These are phyloP conservation scores for Solanum neorickii DNA, from an alignment of 257 asterid species.

Conservation along the genomic window DNA sequence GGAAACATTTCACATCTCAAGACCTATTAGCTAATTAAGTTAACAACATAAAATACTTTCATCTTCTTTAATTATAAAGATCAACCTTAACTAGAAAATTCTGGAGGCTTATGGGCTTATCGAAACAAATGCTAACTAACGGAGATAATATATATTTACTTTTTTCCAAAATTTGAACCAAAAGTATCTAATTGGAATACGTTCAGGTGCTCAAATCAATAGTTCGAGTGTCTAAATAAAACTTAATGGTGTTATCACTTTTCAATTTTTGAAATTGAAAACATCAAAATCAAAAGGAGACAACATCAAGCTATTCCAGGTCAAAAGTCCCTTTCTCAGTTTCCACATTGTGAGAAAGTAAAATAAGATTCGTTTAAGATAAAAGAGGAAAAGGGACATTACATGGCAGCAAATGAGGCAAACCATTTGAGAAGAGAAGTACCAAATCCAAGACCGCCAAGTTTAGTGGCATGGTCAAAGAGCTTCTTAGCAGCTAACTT, in stretches of 20 bases:
- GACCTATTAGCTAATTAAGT: background rate
- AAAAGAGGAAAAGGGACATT: background rate
- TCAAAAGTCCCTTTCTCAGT: background rate
- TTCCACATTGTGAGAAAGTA: background rate
- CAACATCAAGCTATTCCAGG: background rate
- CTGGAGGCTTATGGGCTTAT: background rate
- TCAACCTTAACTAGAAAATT: background rate
- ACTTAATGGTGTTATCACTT: background rate
- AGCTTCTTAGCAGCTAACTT: slow-evolving; percentile 59
- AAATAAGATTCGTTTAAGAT: background rate
- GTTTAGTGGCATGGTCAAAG: slow-evolving; percentile 36
- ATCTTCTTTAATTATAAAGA: background rate
- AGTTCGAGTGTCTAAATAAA: background rate
- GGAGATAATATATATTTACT: background rate
- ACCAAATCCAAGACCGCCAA: slow-evolving; percentile 56
- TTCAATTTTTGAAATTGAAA: background rate
- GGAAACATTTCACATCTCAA: background rate
- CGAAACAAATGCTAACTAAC: background rate
- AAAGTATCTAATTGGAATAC: background rate
- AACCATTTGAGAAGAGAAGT: slow-evolving; percentile 77
- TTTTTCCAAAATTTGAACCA: background rate
- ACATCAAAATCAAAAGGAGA: background rate
- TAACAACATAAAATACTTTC: background rate
- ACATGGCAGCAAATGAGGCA: slow-evolving; percentile 87
- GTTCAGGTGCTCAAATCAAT: background rate